These are phyloP conservation scores for Trichoderma asperelloides DNA, from an alignment of 495 filamentous ascomycete genomes.

Conservation along the genomic window DNA sequence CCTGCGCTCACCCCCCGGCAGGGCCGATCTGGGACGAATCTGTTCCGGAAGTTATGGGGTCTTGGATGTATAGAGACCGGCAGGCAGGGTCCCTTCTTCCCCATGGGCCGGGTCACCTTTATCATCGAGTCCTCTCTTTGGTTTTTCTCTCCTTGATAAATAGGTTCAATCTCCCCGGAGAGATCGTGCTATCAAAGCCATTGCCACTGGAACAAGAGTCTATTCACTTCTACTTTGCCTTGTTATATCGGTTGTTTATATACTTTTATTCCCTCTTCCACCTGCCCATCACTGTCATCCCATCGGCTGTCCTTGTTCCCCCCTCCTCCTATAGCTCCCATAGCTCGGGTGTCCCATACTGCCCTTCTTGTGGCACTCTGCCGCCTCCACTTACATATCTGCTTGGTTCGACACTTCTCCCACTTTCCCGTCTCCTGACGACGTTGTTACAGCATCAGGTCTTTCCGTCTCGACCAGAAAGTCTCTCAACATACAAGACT, in stretches of 20 bases:
- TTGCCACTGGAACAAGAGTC: neutral
- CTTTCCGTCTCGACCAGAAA: neutral
- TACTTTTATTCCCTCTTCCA: neutral
- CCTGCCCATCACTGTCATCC: constrained; percentile 3
- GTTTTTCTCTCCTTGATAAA: neutral
- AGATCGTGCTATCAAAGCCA: neutral
- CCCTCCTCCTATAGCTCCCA: neutral
- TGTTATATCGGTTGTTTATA: neutral
- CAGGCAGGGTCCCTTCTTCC: neutral
- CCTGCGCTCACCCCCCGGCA: neutral
- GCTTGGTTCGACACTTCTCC: neutral
- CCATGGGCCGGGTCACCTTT: neutral
- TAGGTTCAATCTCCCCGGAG: neutral
- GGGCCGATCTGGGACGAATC: constrained; percentile 2
- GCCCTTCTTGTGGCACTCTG: constrained; percentile 5
- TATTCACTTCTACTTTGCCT: neutral
- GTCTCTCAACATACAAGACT: neutral
- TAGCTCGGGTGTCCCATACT: constrained; percentile 4
- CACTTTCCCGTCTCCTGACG: neutral
- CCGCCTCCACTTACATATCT: constrained; percentile 5
- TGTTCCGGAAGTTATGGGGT: neutral
- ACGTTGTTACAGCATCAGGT: neutral
- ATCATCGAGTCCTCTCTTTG: neutral
- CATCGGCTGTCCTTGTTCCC: constrained; percentile 1
- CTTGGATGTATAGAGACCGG: neutral